Base-by-base conservation (phyloP, 805 yeast genomes). In the Cyberlindnera amylophila region DNA sequence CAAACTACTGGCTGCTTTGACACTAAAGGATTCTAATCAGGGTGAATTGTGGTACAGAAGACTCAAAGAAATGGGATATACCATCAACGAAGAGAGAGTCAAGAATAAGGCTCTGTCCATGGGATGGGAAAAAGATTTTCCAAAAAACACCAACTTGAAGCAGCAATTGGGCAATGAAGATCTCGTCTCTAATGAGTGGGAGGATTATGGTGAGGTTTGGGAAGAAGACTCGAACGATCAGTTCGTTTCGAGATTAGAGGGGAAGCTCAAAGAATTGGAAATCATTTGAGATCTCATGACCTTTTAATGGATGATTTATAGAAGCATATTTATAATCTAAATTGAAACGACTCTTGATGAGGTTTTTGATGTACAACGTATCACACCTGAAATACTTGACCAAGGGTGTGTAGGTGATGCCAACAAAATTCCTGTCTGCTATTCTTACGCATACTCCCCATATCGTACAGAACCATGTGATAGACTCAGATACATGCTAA, bases 91-190 rank as follows among this genome's bases (percentile, higher is more conserved):
- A 10, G 21, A 14, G 4, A 26, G 29, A 6, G 13, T 49, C 24
- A 32, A 30, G 17, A 30, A 34, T 7, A 39, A 37, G 26, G 53
- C 49, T 4, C n/a, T n/a, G 9, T 16, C 8, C 14, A 21, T 23
- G 15, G 42, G 47, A 8, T 49, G 52, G 52, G 36, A 36, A 2
- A n/a, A n/a, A n/a, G n/a, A n/a, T n/a, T n/a, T n/a, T n/a, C n/a
- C n/a, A n/a, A n/a, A 27, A 13, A 13, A 27, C 14, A 11, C 30
- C 10, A 48, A 44, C 12, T 32, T 30, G 26, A 33, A 42, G 4
- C n/a, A 33, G 18, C n/a, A 15, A 5, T 11, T 9, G 8, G 12
- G 27, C 10, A 29, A 31, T 3, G 34, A 34, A 8, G 50, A 45
- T 13, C 8, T 9, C 9, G 24, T 21, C 24, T 6, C 24, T 21